phyloP scores from a whole-genome alignment of 176 grass and related monocot genomes.

The Typha latifolia region DNA sequence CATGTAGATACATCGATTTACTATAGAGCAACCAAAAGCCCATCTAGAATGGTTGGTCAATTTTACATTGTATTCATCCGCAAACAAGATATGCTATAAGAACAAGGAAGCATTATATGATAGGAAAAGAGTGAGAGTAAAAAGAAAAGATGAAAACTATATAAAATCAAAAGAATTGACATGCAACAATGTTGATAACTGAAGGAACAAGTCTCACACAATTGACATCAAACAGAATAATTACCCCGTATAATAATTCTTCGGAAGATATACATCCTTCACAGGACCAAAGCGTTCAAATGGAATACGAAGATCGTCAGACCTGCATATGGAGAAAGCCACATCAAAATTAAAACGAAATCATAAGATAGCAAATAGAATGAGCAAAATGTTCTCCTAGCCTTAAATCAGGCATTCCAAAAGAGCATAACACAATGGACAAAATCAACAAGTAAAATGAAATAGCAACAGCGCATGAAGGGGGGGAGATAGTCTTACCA shows the following conservation, averaged over 20 bases:
- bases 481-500: too few species aligned
- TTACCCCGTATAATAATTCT: conserved; percentile 61
- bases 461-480: too few species aligned
- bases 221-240: too few species aligned
- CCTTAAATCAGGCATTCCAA: too few species aligned
- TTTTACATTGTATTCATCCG: not conserved
- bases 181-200: not conserved
- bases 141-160: not conserved
- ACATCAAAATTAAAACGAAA: not conserved
- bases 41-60: not conserved
- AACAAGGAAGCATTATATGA: not conserved
- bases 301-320: conserved; percentile 42
- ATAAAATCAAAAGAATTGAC: not conserved
- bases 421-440: too few species aligned
- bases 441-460: too few species aligned
- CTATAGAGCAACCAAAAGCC: not conserved
- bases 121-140: too few species aligned
- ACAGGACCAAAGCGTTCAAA: conserved; percentile 66
- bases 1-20: too few species aligned
- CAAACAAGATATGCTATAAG: not conserved
- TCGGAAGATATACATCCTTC: conserved; percentile 65
- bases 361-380: not conserved
- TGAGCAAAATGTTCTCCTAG: not conserved
- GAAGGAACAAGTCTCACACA: not conserved
- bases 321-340: conserved; percentile 17